Conservation (phyloP, 2,329 filamentous ascomycete genomes). For the Aspergillus jensenii region DNA sequence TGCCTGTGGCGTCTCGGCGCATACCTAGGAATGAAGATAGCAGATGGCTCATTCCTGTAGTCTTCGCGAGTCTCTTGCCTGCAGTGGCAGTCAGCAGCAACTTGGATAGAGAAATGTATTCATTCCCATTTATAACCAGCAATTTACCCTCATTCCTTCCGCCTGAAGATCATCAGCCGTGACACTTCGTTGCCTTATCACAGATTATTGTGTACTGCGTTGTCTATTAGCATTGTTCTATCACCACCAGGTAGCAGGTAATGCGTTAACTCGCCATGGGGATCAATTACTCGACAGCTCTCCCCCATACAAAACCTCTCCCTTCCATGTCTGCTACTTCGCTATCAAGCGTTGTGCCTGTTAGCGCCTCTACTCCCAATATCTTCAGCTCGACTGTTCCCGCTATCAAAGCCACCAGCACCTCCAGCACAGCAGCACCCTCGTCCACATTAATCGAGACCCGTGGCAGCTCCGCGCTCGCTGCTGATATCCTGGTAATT, state of each 20-base stretch:
- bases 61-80: not conserved
- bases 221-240: not conserved
- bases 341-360: not conserved
- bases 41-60: not conserved
- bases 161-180: not conserved
- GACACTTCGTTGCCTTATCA: not conserved
- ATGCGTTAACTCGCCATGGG: not conserved
- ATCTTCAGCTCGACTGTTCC: not conserved
- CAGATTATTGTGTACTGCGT: not conserved
- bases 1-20: too few relatives aligned
- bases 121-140: not conserved
- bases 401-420: too few relatives aligned
- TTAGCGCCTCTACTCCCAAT: not conserved
- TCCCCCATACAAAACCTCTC: not conserved
- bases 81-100: not conserved
- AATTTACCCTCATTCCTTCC: too few relatives aligned
- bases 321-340: not conserved
- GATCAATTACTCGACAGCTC: not conserved
- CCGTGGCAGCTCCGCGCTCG: conserved; percentile 11
- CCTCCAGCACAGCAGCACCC: too few relatives aligned
- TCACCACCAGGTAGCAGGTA: too few relatives aligned
- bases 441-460: too few relatives aligned
- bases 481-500: conserved; percentile 55
- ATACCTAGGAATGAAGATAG: not conserved
- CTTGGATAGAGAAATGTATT: not conserved